Evolutionary conservation across 2,329 filamentous ascomycete genomes (phyloP), one percentile per base, ranked within the genome.

Genomic region (Xylaria sp.): DNA sequence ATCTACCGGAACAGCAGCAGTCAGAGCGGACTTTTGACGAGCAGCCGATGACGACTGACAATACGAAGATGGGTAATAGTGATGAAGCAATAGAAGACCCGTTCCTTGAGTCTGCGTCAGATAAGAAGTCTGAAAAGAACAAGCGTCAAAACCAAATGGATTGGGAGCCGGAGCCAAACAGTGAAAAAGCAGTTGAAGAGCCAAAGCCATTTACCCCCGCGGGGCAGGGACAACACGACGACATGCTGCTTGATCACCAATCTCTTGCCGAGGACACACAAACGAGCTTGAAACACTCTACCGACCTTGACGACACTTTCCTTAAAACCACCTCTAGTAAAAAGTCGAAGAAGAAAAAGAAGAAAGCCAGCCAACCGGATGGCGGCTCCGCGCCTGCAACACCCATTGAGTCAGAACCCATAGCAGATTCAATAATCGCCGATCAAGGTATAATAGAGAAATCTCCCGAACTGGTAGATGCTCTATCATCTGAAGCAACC

Each of bases 341-440:
- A 66, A 76, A 76, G 68, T 72, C 74, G 61, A 79, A 78, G 66
- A 79, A 77, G 62, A 77, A 77, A 66, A 78, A 74, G 58, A 79
- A 78, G 63, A 69, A 67, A 51, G 62, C 61, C n/a, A 70, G 39
- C 49, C 66, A 71, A 66, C 20, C 59, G 15, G 57, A 68, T n/a
- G 38, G 25, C 25, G 69, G 71, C 45, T 51, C 39, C 6, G 67
- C 69, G n/a, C 56, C 63, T 60, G 53, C 54, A 49, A 63, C 55
- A 31, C 22, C 44, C 10, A 60, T 61, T 29, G 42, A 67, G 55
- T 58, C 59, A 44, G 71, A 69, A 54, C 17, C 69, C 51, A 51
- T 68, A 61, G 36, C 36, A 38, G 71, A 72, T 54, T 54, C 39
- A 27, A 27, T 31, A 17, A 59, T 63, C 25, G 47, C 50, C n/a